These are phyloP conservation scores for Nannochloris sp. DNA, from an alignment of 139 green algal genomes.

Conservation along the genomic window DNA sequence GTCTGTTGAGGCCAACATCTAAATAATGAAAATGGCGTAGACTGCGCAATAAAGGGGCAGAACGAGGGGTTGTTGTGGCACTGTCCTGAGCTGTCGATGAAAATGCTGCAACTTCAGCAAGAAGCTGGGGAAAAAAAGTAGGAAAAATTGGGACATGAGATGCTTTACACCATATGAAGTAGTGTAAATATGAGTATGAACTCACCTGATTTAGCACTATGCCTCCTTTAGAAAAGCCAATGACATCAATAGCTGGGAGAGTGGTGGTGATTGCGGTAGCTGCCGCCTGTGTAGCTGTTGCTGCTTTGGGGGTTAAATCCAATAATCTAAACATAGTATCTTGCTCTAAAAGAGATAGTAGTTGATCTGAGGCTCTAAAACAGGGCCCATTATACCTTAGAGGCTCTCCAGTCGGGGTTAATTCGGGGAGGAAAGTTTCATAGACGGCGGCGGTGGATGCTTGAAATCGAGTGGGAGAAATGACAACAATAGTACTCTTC, in stretches of 20 bases:
- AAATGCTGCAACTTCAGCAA: slow-evolving; percentile 38
- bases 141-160: neutral
- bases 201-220: slow-evolving; percentile 50
- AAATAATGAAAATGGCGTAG: slow-evolving; percentile 42
- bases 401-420: neutral
- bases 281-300: too few species aligned
- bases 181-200: neutral
- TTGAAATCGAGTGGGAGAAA: neutral
- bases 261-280: too few species aligned
- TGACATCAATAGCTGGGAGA: too few species aligned
- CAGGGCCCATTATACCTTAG: neutral
- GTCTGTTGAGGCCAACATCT: slow-evolving; percentile 52
- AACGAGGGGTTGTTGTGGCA: neutral
- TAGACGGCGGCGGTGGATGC: neutral
- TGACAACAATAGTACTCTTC: slow-evolving; percentile 4
- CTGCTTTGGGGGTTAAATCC: too few species aligned
- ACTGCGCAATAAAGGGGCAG: neutral
- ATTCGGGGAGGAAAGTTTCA: neutral
- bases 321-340: too few species aligned
- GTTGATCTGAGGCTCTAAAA: neutral
- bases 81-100: slow-evolving; percentile 15
- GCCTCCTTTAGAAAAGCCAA: slow-evolving; percentile 50
- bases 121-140: slow-evolving; percentile 5
- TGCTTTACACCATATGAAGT: neutral
- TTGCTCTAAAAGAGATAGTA: neutral